Evolutionary conservation across 371 early-diverging fungal species (phyloP), one percentile per base, ranked within the genome.

Genomic region (Massospora cicadina): DNA sequence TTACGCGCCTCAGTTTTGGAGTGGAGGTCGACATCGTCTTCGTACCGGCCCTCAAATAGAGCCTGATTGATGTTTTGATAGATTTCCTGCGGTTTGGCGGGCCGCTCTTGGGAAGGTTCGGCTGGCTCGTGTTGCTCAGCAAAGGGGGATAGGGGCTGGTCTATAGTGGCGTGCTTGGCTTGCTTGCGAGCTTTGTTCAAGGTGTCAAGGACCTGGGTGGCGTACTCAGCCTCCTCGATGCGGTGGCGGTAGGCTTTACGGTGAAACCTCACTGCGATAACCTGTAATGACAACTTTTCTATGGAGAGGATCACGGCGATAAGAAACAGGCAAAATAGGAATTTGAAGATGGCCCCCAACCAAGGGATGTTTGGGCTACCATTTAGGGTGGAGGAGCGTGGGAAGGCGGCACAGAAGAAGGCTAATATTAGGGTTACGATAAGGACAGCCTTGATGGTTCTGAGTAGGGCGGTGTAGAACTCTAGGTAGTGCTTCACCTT

Each of bases 1-100:
- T 31, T 58, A 5, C 65, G 58, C 1, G 68, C 68, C 30, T 63
- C 64, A 28, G 58, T 27, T 32, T 65, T 32, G 1, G 68, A 65
- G 26, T 65, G 63, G 17, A 68, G 31, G 33, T 68, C 65, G 21
- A 61, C 63, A 17, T 60, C 60, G 3, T 60, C 60, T 28, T 60
- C 60, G 23, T 60, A 60, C 3, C 60, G 2, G 29, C 60, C 60
- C 33, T 60, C 60, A 26, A 60, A 60, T 17, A 26, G 32, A n/a
- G 23, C 17, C 26, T 60, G 29, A 33, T 60, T 60, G 23, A 60
- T 60, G 60, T 28, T 60, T 2, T 60, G 27, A 26, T 60, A 60
- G 23, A 60, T 60, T 60, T 60, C 3, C 27, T 60, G 5, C 3
- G 33, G 23, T 12, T 57, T 57, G 57, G 21, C 2, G 7, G 2